Conservation (phyloP, 2,329 filamentous ascomycete genomes). For the Aspergillus spinulosporus region DNA sequence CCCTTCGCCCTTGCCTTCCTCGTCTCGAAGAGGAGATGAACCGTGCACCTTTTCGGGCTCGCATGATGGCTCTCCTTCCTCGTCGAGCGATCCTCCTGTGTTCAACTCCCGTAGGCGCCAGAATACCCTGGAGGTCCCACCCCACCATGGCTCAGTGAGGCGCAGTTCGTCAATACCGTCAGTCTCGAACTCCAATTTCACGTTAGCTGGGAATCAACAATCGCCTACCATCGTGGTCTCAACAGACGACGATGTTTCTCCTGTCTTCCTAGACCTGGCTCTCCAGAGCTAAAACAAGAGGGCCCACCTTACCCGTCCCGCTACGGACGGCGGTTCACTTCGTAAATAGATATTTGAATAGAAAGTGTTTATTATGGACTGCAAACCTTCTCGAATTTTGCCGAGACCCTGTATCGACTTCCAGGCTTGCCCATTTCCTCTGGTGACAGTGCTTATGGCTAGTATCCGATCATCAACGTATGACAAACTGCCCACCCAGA, state of each 20-base stretch:
- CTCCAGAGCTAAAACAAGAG: not conserved
- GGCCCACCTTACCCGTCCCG: not conserved
- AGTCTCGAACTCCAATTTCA: not conserved
- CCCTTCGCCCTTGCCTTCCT: not conserved
- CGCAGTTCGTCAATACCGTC: constrained; percentile 1
- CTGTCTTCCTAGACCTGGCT: not conserved
- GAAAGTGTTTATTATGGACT: not conserved
- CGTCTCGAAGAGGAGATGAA: not conserved
- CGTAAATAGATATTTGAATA: not conserved
- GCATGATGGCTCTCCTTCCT: not conserved
- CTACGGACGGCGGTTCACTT: constrained; percentile 1
- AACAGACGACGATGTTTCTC: not conserved
- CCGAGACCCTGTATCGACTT: too few relatives aligned
- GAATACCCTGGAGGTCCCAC: constrained; percentile 6
- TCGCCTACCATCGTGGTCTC: constrained; percentile 2
- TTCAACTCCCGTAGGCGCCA: not conserved
- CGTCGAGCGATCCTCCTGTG: not conserved
- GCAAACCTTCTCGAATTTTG: too few relatives aligned
- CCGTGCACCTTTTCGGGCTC: too few relatives aligned
- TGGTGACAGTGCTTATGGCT: too few relatives aligned
- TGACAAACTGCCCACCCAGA: too few relatives aligned
- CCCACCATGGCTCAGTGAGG: not conserved
- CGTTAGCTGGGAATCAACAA: not conserved
- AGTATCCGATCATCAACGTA: too few relatives aligned
- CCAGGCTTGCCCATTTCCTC: too few relatives aligned